Base-by-base conservation (phyloP, 2,329 filamentous ascomycete species). In the Verticillium albo-atrum region DNA sequence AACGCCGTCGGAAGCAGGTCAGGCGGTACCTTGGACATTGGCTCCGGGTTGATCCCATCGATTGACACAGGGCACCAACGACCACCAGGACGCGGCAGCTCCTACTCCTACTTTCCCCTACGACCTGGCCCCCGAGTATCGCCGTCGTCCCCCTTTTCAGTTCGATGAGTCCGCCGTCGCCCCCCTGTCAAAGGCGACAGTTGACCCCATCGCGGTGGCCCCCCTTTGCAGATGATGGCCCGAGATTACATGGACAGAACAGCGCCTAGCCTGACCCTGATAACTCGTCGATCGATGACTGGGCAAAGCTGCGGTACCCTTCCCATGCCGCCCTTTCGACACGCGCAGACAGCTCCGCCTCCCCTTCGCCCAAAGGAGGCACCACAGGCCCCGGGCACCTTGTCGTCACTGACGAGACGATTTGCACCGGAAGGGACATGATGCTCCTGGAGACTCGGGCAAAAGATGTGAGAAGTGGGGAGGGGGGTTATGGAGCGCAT, bases 201-300 rank as follows among this genome's bases (percentile, higher is more conserved):
- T 37, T 27, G 34, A 35, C 54, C 23, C 54, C 32, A 32, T 35
- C 67, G 60, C 65, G 63, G 42, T 25, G 42, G n/a, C n/a, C 20
- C 42, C 42, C 42, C 42, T 67, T 68, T 74, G 70, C 71, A 74
- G 73, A 66, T 61, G 68, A 65, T 65, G 63, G 72, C 69, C 72
- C 71, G 70, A 72, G 67, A 73, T 72, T 72, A 66, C 59, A 59
- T 58, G 57, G 55, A 63, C 35, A 52, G 58, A 58, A 58, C 60
- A 57, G 47, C 54, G 59, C 54, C 32, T 59, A 61, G 54, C 62
- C 62, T 64, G 62, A 59, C 58, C 28, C 59, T 30, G 69, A 77
- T 76, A 76, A 74, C 69, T 70, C 58, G 69, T 68, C 68, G 70
- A 64, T 67, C 64, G 69, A 65, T 76, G 70, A 76, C 73, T 77